Conservation (phyloP, 2,329 filamentous ascomycete species). For the Paraconiothyrium sp. region DNA sequence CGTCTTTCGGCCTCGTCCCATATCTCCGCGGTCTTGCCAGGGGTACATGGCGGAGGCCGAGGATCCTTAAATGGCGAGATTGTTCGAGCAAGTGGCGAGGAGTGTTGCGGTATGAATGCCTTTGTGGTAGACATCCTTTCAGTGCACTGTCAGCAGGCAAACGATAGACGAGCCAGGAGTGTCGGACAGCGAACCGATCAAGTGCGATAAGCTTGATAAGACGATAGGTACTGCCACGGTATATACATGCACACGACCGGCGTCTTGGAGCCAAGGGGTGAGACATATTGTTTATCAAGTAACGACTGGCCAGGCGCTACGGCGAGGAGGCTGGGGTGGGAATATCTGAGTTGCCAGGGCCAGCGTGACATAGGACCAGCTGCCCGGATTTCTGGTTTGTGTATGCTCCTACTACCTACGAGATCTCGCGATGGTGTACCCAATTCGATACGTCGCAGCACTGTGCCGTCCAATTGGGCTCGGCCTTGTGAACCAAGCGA, state of each 20-base stretch:
- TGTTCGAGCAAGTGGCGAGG: slow-evolving; percentile 35
- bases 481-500: slow-evolving; percentile 28
- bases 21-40: slow-evolving; percentile 40
- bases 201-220: slow-evolving; percentile 39
- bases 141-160: background rate
- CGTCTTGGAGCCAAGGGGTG: slow-evolving; percentile 37
- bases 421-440: slow-evolving; percentile 35
- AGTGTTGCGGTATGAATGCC: slow-evolving; percentile 31
- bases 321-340: slow-evolving; percentile 34
- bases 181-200: slow-evolving; percentile 25
- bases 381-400: slow-evolving; percentile 40
- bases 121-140: slow-evolving; percentile 27
- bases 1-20: slow-evolving; percentile 48
- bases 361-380: slow-evolving; percentile 44
- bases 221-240: slow-evolving; percentile 39
- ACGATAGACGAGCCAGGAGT: slow-evolving; percentile 26
- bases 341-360: slow-evolving; percentile 34
- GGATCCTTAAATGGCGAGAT: slow-evolving; percentile 40
- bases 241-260: slow-evolving; percentile 45
- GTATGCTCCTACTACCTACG: slow-evolving; percentile 33
- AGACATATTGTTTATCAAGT: slow-evolving; percentile 47
- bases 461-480: slow-evolving; percentile 34
- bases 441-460: slow-evolving; percentile 24
- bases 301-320: slow-evolving; percentile 15
- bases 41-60: slow-evolving; percentile 38